Percentiles rank a stretch among this genome's conserved stretches.
phyloP scores from a whole-genome alignment of 2,329 filamentous ascomycete genomes.

The Stylonectria norvegica region DNA sequence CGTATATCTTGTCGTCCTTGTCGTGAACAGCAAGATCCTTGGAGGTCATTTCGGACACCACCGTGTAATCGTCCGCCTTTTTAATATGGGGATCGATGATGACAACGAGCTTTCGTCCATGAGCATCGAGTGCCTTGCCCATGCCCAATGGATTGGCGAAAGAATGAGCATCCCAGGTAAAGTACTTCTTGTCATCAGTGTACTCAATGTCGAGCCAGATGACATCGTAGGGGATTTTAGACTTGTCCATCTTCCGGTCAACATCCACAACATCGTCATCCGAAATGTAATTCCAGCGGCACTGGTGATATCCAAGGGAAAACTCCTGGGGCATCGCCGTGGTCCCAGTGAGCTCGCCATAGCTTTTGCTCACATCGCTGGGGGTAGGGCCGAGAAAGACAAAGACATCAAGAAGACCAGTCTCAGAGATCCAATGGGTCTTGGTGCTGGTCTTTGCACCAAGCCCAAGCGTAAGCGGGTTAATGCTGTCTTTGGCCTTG shows the following conservation, averaged over 20 bases:
- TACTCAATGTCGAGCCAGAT: constrained; percentile 99
- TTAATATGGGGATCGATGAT: constrained; percentile 99
- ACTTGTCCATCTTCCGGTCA: constrained; percentile 92
- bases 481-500: constrained; percentile 70
- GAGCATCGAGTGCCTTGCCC: constrained; percentile 80
- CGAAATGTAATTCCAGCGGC: constrained; percentile 97
- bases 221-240: constrained; percentile 93
- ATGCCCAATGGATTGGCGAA: constrained; percentile 85
- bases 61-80: constrained; percentile 72
- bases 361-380: constrained; percentile 74
- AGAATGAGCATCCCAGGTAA: constrained; percentile 89
- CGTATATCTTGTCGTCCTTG: constrained; percentile 84
- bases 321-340: constrained; percentile 91
- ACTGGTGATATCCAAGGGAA: constrained; percentile 91
- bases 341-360: constrained; percentile 86
- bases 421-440: constrained; percentile 96
- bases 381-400: constrained; percentile 89
- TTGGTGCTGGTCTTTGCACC: constrained; percentile 70
- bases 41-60: constrained; percentile 77
- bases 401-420: constrained; percentile 85
- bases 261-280: constrained; percentile 97
- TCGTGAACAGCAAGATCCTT: constrained; percentile 83
- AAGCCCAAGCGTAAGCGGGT: constrained; percentile 72
- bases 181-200: constrained; percentile 95
- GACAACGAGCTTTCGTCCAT: constrained; percentile 83